Evolutionary conservation across 2,329 filamentous ascomycete genomes (phyloP), one percentile per base, ranked within the genome.

Genomic region (Trichoderma harzianum): DNA sequence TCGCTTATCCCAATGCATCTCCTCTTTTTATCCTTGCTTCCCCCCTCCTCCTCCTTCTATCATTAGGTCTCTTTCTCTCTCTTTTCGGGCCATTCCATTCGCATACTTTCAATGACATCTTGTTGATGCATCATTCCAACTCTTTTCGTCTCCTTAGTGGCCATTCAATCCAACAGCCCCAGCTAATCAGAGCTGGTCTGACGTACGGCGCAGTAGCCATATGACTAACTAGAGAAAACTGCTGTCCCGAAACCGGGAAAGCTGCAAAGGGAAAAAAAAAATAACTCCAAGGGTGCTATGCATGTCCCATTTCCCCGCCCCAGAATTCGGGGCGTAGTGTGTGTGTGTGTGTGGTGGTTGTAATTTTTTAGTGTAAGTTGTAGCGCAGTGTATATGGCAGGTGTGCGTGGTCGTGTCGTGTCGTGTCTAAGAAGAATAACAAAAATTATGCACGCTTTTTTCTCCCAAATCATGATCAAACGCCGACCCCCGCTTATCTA

Each of bases 261-360:
- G 66, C 30, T 51, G 39, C 26, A 68, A 58, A 57, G 30, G 39
- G 28, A 47, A 47, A 36, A 51, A 53, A 39, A 58, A 65, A 60
- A 60, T 36, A 71, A 71, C 69, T 71, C 69, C 69, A 58, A 64
- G 53, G 69, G 61, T 71, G 69, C 69, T 65, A 71, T 71, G 69
- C 69, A 66, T 47, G 69, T 71, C 61, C 61, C 69, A 65, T 66
- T 71, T 66, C 69, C 69, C 69, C 69, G 69, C 69, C 69, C 61
- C 21, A 34, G 57, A 60, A 63, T 68, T 67, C 55, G 53, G 70
- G 55, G 58, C 51, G 14, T 69, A 58, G 55, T 51, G 60, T 65
- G 43, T 34, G 69, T 58, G 32, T 70, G 61, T 24, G 55, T 58
- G 61, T 57, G 60, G 26, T 24, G 32, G 60, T 62, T 66, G 57